These are phyloP conservation scores for Ogataea paradorogensis DNA, from an alignment of 805 yeast species.

Conservation along the genomic window DNA sequence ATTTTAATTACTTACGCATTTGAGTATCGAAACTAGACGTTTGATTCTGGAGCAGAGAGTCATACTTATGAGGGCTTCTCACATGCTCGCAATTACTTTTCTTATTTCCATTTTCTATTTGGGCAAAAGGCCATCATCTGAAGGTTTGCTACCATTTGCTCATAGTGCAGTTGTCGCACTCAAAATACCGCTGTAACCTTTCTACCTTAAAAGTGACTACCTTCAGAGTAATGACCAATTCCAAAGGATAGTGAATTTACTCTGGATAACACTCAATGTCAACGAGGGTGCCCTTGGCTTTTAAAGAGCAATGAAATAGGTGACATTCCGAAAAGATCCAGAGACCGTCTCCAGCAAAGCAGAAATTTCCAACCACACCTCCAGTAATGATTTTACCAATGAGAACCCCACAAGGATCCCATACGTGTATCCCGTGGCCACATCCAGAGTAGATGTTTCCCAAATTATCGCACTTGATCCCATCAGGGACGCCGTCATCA, in stretches of 20 bases:
- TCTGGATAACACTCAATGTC: conserved; percentile 3
- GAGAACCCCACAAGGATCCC: conserved; percentile 8
- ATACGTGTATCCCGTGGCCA: conserved; percentile 11
- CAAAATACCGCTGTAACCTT: background rate
- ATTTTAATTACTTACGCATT: too few species aligned
- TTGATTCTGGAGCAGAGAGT: conserved; percentile 7
- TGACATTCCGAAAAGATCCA: conserved; percentile 13
- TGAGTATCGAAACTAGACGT: background rate
- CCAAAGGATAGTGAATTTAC: background rate
- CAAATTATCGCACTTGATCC: conserved; percentile 9
- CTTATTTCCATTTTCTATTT: conserved; percentile 29
- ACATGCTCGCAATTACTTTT: conserved; percentile 34
- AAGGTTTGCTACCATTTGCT: conserved; percentile 8
- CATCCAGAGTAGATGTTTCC: conserved; percentile 14
- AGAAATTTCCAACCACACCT: conserved; percentile 8
- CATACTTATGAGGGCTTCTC: conserved; percentile 31
- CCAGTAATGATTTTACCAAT: conserved; percentile 12
- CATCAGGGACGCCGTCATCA: conserved; percentile 13
- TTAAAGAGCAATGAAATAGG: conserved; percentile 5
- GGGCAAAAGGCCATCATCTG: conserved; percentile 18
- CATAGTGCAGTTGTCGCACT: background rate
- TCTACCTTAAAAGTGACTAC: background rate
- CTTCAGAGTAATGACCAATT: too few species aligned
- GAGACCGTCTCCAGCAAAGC: conserved; percentile 10
- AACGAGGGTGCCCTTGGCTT: conserved; percentile 7